Base-by-base conservation (phyloP, 306 rosid species). In the Boehmeria nivea region DNA sequence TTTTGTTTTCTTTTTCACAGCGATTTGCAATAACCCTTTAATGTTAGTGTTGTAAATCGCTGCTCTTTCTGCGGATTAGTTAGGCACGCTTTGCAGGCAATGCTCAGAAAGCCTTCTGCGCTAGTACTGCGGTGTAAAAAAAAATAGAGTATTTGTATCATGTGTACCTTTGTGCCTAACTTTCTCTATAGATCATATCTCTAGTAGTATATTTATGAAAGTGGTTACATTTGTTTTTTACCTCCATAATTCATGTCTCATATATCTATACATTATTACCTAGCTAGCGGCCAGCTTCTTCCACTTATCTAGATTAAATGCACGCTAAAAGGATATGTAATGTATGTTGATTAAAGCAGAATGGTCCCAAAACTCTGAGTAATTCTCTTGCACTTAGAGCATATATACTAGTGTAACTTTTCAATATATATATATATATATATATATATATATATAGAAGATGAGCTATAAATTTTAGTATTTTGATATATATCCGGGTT, bases 41-140 rank as follows among this genome's bases (percentile, higher is more conserved):
- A 31, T 31, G 36, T 31, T 31, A 31, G n/a, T n/a, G n/a, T n/a
- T n/a, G n/a, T n/a, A n/a, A 4, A 43, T 67, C 39, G 60, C 67
- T 72, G 66, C 57, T 63, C 11, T 67, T 73, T 54, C 82, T 70
- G 73, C 82, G 47, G 64, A 67, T 61, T 63, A 73, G 72, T 80
- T 67, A 76, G 81, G 80, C 82, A 75, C 76, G 77, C 87, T 80
- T 77, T 83, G 82, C 95, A 80, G 85, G 83, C 63, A 66, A 69
- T 51, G 76, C 34, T 47, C 81, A 73, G 85, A 78, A 78, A 70
- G 72, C 54, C n/a, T 61, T 57, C 53, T 28, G 34, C 10, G 24
- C 31, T 24, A 63, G 17, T 40, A 38, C 70, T 71, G 71, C 78
- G 70, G 68, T 72, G 75, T 19, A 73, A 78, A 17, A 70, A 69